A percentile compares a stretch with the other conserved stretches of the same genome.
Conservation (phyloP, 2,329 filamentous ascomycete genomes). For the Drechslerella stenobrocha region DNA sequence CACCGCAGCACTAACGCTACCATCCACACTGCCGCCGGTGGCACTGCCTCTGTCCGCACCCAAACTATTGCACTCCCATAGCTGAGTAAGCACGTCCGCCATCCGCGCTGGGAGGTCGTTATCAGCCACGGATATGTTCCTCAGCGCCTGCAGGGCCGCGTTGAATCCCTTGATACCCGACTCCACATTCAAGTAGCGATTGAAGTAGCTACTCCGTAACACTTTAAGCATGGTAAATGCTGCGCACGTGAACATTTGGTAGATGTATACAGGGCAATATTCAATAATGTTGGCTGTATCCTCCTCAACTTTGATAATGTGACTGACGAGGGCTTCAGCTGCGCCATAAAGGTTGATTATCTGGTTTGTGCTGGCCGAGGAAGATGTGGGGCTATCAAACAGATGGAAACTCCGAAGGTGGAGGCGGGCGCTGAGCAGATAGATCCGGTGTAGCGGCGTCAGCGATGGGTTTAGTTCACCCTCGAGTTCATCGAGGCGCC, state of each 20-base stretch:
- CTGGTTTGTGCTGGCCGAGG: constrained; percentile 64
- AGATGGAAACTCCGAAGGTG: constrained; percentile 78
- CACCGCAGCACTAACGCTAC: constrained; percentile 59
- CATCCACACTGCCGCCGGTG: constrained; percentile 57
- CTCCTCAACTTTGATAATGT: constrained; percentile 62
- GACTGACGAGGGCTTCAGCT: constrained; percentile 69
- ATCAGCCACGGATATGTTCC: constrained; percentile 72
- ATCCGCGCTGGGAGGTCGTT: constrained; percentile 80
- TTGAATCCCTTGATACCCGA: constrained; percentile 71
- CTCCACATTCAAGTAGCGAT: constrained; percentile 70
- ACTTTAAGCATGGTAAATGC: constrained; percentile 75
- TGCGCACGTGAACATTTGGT: constrained; percentile 82
- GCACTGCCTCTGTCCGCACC: constrained; percentile 57
- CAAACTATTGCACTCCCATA: constrained; percentile 73
- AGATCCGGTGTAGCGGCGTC: constrained; percentile 65
- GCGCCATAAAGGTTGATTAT: constrained; percentile 75
- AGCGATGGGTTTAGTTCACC: constrained; percentile 61
- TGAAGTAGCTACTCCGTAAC: constrained; percentile 75
- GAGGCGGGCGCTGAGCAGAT: constrained; percentile 72
- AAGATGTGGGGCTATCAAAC: constrained; percentile 75
- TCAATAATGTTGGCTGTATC: constrained; percentile 63
- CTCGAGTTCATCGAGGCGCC: constrained; percentile 67
- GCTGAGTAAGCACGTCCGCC: constrained; percentile 82
- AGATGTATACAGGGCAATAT: constrained; percentile 74
- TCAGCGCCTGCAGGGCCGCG: constrained; percentile 69